Base-by-base conservation (phyloP, 169 alveolate genomes). In the Perkinsus olseni region DNA sequence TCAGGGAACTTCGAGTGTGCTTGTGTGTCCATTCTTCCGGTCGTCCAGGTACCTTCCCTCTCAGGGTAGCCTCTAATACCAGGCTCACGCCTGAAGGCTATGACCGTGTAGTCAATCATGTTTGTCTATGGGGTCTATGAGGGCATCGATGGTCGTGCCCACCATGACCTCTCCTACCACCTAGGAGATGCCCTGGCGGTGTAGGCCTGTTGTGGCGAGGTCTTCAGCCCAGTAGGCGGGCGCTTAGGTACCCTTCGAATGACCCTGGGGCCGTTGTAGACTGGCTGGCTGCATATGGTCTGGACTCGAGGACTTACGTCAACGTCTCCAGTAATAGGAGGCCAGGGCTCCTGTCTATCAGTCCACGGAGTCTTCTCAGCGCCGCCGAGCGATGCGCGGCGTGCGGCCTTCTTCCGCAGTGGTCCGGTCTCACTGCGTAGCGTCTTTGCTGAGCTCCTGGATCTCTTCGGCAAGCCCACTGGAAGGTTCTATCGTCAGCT, bases 391-490 rank as follows among this genome's bases (percentile, higher is more conserved):
- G 82, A 62, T 24, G 34, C 1, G 4, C 28, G 82, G 34, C 82
- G 82, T 6, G 82, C 37, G 34, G 82, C 82, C 28, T 62, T 62
- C 34, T 62, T 62, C 82, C 82, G 82, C 0, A 62, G 82, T 28
- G 82, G 82, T 28, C 82, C 82, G 10, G 82, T 62, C 17, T 62
- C 82, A 4, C 36, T 62, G 13, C 4, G 17, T 21, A 62, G 82
- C 17, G 31, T 62, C 13, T 62, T 94, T 45, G 93, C 93, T 39
- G 95, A 94, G 36, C 93, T 94, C 40, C 45, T 94, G 38, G 96
- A 94, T 50, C 74, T 94, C 24, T 93, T 94, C 93, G 96, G 96
- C 6, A 91, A 92, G 90, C 96, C 96, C 28, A 92, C 91, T 48
- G 92, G 94, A 37, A 74, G 91, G 92, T 93, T 94, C 90, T 93